Evolutionary conservation across 352 stramenopile genomes (phyloP).

Genomic region (Elongisporangium anandrum): DNA sequence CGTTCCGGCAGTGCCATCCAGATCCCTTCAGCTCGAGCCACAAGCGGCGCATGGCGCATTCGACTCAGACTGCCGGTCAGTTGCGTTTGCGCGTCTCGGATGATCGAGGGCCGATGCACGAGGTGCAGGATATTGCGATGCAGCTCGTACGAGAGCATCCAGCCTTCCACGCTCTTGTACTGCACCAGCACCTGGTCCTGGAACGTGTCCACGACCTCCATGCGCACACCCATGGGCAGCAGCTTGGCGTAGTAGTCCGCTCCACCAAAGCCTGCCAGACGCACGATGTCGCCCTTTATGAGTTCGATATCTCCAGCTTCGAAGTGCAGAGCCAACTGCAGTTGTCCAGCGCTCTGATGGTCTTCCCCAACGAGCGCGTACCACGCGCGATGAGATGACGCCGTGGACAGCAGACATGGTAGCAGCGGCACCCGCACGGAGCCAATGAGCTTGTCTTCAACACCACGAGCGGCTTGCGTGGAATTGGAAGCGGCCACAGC

Average conservation of each 20-base stretch:
- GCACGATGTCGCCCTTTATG: slow-evolving; percentile 51
- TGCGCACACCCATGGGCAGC: slow-evolving; percentile 30
- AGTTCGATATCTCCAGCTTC: slow-evolving; percentile 42
- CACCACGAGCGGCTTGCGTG: slow-evolving; percentile 5
- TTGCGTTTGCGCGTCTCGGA: slow-evolving; percentile 46
- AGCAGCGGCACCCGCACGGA: slow-evolving; percentile 51
- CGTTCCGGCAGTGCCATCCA: slow-evolving; percentile 41
- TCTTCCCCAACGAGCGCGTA: slow-evolving; percentile 52
- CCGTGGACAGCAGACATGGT: slow-evolving; percentile 49
- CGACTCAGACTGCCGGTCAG: slow-evolving; percentile 47
- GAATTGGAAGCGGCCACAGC: slow-evolving; percentile 6
- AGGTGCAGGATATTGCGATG: slow-evolving; percentile 66
- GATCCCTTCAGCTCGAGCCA: slow-evolving; percentile 31
- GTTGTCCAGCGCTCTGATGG: slow-evolving; percentile 43
- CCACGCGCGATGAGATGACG: slow-evolving; percentile 53
- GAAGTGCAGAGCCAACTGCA: slow-evolving; percentile 58
- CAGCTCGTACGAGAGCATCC: slow-evolving; percentile 55
- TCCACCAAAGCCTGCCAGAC: slow-evolving; percentile 53
- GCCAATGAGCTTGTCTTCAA: slow-evolving; percentile 53
- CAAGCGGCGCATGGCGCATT: slow-evolving; percentile 36
- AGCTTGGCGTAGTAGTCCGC: slow-evolving; percentile 70
- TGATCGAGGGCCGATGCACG: slow-evolving; percentile 50
- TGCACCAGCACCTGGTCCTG: slow-evolving; percentile 61
- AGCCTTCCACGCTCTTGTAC: slow-evolving; percentile 55
- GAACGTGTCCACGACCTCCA: slow-evolving; percentile 60